Percentiles rank a stretch among this genome's conserved stretches.
These are phyloP conservation scores for Lentithecium fluviatile DNA, from an alignment of 495 filamentous ascomycete species.

Conservation along the genomic window DNA sequence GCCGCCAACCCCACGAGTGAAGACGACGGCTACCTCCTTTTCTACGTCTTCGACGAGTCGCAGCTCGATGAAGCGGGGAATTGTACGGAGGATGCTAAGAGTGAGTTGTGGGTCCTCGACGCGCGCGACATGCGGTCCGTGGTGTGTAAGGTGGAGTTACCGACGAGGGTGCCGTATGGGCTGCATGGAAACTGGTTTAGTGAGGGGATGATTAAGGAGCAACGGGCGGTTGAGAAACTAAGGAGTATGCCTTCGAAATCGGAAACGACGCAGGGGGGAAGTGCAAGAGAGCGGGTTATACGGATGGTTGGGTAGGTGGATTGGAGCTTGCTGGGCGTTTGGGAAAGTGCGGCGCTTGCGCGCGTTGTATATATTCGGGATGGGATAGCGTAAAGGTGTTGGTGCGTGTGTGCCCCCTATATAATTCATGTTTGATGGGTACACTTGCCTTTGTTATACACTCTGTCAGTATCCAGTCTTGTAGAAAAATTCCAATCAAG, in stretches of 20 bases:
- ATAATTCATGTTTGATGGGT: no score
- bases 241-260: conserved; percentile 27
- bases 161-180: conserved; percentile 66
- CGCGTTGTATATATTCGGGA: no score
- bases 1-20: conserved; percentile 36
- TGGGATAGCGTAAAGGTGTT: no score
- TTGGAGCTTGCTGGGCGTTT: no score
- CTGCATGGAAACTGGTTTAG: conserved; percentile 66
- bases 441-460: no score
- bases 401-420: no score
- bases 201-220: conserved; percentile 51
- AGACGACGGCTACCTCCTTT: conserved; percentile 62
- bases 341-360: no score
- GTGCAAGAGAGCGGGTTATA: no score
- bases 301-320: no score
- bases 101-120: conserved; percentile 67
- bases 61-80: conserved; percentile 53
- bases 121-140: conserved; percentile 58
- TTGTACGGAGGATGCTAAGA: conserved; percentile 44
- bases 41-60: conserved; percentile 59
- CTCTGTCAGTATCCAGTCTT: no score
- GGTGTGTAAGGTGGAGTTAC: conserved; percentile 54
- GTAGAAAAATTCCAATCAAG: no score
- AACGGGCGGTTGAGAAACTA: conserved; percentile 36
- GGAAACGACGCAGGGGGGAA: no score